A percentile compares a stretch with the other conserved stretches of the same genome.
Evolutionary conservation across 225 moss, liverwort and hornwort genomes (phyloP).

Genomic region (Polytrichum commune): DNA sequence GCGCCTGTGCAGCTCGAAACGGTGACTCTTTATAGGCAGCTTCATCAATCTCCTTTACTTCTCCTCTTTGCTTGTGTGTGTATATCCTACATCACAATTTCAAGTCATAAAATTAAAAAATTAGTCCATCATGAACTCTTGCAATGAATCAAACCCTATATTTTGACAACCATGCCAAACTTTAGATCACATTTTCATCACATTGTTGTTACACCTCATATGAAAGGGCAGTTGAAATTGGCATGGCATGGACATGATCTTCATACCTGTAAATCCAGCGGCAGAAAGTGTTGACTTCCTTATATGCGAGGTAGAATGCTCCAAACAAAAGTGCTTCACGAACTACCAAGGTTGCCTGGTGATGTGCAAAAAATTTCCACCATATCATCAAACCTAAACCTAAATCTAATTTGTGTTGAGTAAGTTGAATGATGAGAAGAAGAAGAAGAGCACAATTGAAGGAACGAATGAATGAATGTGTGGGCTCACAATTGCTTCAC

Average conservation of each 20-base stretch:
- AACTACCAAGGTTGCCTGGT: conserved; percentile 38
- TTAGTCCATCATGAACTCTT: too few relatives aligned
- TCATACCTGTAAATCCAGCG: conserved; percentile 19
- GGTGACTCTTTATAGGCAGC: conserved; percentile 28
- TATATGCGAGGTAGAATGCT: conserved; percentile 16
- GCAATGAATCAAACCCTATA: too few relatives aligned
- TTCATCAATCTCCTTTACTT: conserved; percentile 14
- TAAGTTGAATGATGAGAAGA: too few relatives aligned
- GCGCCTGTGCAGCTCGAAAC: conserved; percentile 28
- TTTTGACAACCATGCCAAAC: too few relatives aligned
- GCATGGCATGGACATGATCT: not conserved
- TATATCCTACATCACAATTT: conserved; percentile 16
- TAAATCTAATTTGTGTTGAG: too few relatives aligned
- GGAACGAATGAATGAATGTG: not conserved
- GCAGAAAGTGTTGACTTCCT: conserved; percentile 27
- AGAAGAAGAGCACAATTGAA: not conserved
- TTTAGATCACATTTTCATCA: not conserved
- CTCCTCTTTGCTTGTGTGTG: conserved; percentile 17
- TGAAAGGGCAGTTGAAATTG: not conserved
- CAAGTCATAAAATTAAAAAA: too few relatives aligned
- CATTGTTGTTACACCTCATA: not conserved
- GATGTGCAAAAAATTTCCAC: too few relatives aligned
- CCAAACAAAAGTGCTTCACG: conserved; percentile 34
- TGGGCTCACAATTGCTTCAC: conserved; percentile 62
- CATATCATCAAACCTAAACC: too few relatives aligned